phyloP scores from a whole-genome alignment of 2,329 filamentous ascomycete genomes.

The Daldinia sp. region DNA sequence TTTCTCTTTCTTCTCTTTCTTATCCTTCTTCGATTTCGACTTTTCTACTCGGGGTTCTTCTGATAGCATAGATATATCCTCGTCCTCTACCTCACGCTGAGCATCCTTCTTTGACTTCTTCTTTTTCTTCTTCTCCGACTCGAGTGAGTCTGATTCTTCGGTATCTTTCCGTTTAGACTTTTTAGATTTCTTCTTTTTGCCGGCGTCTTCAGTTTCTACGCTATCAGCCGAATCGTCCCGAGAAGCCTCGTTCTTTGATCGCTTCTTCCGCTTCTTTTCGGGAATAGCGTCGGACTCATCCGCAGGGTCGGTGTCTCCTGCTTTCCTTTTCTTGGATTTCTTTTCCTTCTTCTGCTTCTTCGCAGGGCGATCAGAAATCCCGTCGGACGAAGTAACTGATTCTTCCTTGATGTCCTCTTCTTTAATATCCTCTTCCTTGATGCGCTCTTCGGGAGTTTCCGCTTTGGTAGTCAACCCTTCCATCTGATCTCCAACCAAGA shows the following conservation, averaged over 20 bases:
- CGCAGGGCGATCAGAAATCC: conserved; percentile 36
- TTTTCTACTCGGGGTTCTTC: conserved; percentile 47
- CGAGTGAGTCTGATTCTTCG: conserved; percentile 49
- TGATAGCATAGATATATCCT: conserved; percentile 3
- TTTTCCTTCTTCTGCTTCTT: conserved; percentile 53
- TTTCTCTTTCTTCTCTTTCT: conserved; percentile 52
- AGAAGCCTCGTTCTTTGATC: conserved; percentile 35
- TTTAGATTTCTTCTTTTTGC: conserved; percentile 44
- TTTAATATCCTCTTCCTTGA: conserved; percentile 45
- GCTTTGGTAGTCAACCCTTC: conserved; percentile 51
- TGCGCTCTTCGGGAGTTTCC: conserved; percentile 34
- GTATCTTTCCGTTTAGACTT: conserved; percentile 38
- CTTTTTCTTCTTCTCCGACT: conserved; percentile 43
- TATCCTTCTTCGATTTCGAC: conserved; percentile 58
- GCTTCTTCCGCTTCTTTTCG: conserved; percentile 52
- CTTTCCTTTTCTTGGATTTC: conserved; percentile 54
- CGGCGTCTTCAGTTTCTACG: conserved; percentile 42
- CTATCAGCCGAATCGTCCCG: conserved; percentile 37
- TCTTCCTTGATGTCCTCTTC: conserved; percentile 45
- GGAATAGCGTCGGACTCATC: conserved; percentile 48
- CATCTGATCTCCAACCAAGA: conserved; percentile 67
- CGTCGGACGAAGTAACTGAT: conserved; percentile 36
- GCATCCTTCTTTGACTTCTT: conserved; percentile 48
- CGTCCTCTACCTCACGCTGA: conserved; percentile 43
- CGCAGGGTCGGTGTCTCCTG: conserved; percentile 45